Conservation (phyloP, 129 eudicot species). For the Smallanthus sonchifolius region DNA sequence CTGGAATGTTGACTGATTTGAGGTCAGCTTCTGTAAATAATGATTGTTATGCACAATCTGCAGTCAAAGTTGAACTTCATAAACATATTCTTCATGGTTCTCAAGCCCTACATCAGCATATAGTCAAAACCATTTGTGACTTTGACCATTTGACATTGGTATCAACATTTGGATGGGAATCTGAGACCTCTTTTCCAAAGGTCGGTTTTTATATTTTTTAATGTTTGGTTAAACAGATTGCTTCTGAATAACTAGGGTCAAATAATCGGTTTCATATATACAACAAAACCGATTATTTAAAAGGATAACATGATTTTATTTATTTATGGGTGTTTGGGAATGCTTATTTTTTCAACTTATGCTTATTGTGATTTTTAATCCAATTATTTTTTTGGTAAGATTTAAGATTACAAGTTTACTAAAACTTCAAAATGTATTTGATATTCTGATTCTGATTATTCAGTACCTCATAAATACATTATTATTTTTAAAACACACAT, state of each 20-base stretch:
- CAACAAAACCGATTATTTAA: not conserved
- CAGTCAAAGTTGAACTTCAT: constrained; percentile 51
- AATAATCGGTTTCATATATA: not conserved
- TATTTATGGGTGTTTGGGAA: not conserved
- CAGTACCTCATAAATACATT: not conserved
- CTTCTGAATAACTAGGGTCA: not conserved
- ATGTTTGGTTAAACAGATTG: not conserved
- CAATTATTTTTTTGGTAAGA: too few relatives aligned
- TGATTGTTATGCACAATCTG: constrained; percentile 73
- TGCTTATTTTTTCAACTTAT: not conserved
- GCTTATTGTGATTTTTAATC: not conserved
- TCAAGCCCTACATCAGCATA: constrained; percentile 47
- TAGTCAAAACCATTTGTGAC: constrained; percentile 26
- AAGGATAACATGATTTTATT: not conserved
- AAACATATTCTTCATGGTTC: constrained; percentile 80
- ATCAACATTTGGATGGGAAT: constrained; percentile 74
- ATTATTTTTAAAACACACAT: not conserved
- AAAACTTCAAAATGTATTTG: not conserved
- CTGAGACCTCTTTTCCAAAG: constrained; percentile 64
- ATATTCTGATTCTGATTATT: not conserved
- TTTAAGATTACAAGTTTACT: not conserved
- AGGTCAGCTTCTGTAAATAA: constrained; percentile 90
- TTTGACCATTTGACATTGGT: constrained; percentile 25
- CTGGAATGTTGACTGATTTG: constrained; percentile 77
- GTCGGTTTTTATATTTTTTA: constrained; percentile 28